Conservation (phyloP, 2,329 filamentous ascomycete genomes). For the Cladosporium sp. region DNA sequence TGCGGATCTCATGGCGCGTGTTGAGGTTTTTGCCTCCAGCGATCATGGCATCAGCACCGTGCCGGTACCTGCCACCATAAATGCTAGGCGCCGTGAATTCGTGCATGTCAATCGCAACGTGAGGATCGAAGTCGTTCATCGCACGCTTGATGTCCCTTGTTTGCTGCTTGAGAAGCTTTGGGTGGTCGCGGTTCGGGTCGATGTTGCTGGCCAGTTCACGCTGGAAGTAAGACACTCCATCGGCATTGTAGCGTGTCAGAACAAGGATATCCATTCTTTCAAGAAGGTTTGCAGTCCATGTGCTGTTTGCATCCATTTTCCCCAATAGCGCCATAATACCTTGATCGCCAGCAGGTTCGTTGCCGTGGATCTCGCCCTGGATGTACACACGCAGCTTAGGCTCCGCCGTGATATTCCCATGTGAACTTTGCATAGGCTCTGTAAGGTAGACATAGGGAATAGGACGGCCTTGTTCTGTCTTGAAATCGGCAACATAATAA, state of each 20-base stretch:
- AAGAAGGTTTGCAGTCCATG: slow-evolving; percentile 31
- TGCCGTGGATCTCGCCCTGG: slow-evolving; percentile 35
- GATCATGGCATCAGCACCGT: slow-evolving; percentile 29
- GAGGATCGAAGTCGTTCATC: slow-evolving; percentile 29
- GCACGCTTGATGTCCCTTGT: slow-evolving; percentile 29
- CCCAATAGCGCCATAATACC: slow-evolving; percentile 34
- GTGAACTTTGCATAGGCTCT: slow-evolving; percentile 6
- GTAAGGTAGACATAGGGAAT: slow-evolving; percentile 16
- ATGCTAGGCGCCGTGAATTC: slow-evolving; percentile 30
- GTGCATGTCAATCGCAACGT: slow-evolving; percentile 33
- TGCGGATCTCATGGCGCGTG: slow-evolving; percentile 28
- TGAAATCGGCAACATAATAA: slow-evolving; percentile 16
- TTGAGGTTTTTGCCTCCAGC: slow-evolving; percentile 23
- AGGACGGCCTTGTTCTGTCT: slow-evolving; percentile 18
- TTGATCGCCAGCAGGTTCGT: slow-evolving; percentile 37
- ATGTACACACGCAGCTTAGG: slow-evolving; percentile 35
- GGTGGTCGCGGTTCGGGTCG: slow-evolving; percentile 20
- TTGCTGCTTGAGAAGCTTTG: slow-evolving; percentile 30
- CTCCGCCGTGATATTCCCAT: not conserved
- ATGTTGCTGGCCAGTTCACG: slow-evolving; percentile 22
- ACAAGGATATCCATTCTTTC: slow-evolving; percentile 28
- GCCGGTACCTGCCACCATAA: slow-evolving; percentile 27
- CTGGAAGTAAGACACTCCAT: slow-evolving; percentile 23
- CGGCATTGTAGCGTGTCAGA: slow-evolving; percentile 18
- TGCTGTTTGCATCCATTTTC: slow-evolving; percentile 31